Conservation (phyloP, 73 alveolate genomes). For the Diophrys appendiculata region DNA sequence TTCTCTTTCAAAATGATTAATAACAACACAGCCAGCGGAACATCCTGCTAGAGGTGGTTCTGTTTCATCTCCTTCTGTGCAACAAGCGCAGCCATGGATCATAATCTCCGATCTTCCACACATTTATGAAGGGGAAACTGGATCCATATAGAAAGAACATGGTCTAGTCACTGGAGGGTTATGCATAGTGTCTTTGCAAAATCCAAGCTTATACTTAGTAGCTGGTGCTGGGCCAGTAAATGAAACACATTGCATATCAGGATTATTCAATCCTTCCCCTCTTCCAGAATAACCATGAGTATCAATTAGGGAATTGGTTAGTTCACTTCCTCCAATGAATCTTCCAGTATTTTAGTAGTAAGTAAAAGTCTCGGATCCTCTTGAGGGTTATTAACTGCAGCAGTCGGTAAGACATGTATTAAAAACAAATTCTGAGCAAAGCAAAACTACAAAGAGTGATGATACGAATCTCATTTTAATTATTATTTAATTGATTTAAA, state of each 20-base stretch:
- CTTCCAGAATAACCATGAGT: slow-evolving; percentile 58
- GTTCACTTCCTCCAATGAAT: slow-evolving; percentile 57
- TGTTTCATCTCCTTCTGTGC: slow-evolving; percentile 45
- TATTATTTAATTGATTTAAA: too few relatives aligned
- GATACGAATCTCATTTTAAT: too few relatives aligned
- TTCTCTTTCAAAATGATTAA: background rate
- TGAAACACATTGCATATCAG: slow-evolving; percentile 44
- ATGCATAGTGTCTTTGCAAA: slow-evolving; percentile 61
- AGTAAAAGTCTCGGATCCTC: background rate
- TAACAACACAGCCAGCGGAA: slow-evolving; percentile 60
- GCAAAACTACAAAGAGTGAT: too few relatives aligned
- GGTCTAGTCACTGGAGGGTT: slow-evolving; percentile 57
- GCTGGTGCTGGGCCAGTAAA: slow-evolving; percentile 71
- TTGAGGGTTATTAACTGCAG: background rate
- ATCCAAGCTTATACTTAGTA: slow-evolving; percentile 40
- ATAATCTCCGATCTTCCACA: slow-evolving; percentile 62
- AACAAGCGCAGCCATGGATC: slow-evolving; percentile 62
- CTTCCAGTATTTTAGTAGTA: slow-evolving; percentile 52
- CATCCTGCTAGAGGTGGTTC: slow-evolving; percentile 62
- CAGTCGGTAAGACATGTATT: background rate
- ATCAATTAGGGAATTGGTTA: slow-evolving; percentile 32
- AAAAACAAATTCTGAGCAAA: too few relatives aligned
- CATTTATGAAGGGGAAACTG: slow-evolving; percentile 25
- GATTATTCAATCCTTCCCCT: slow-evolving; percentile 42
- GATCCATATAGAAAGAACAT: slow-evolving; percentile 53